Evolutionary conservation across 371 early-diverging fungal genomes (phyloP), one percentile per base, ranked within the genome.

Genomic region (Rhizopus stolonifer): DNA sequence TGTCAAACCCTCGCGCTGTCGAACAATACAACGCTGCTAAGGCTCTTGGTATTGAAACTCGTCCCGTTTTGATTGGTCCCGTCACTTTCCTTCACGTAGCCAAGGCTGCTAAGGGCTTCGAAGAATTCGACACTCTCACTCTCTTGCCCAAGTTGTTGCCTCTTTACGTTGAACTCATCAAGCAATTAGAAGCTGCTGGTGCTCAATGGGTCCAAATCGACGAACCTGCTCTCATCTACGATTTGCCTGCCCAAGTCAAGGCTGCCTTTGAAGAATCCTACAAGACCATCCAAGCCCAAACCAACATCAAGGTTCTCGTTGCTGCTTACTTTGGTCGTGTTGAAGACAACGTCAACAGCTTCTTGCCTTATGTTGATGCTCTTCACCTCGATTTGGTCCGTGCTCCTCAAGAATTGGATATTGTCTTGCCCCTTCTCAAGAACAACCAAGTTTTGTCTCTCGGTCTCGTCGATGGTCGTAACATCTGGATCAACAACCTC

Each of bases 401-500:
- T 56, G 92, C 90, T 31, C 87, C 89, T 40, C 81, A 83, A 54
- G 90, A 96, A 60, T 74, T 96, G 34, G 89, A 91, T 56, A 56
- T 71, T 26, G 80, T 88, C 45, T 65, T 90, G 52, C 69, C 77
- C 56, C 56, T 87, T 32, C 67, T 81, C 46, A 59, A 66, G 23
- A 65, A 68, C 59, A 61, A 70, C 44, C 82, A 88, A 61, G 60
- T 79, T 46, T 77, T 96, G 40, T 95, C 95, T 19, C 81, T 92
- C 49, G 96, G 97, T 70, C 79, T 95, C 42, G 79, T 94, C 60
- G 85, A 95, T 72, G 98, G 98, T 46, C 91, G 98, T 65, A 96
- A 97, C 85, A 86, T 97, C 74, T 97, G 98, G 98, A 94, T 92
- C 81, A 79, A 89, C 62, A 88, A 95, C 80, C 71, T 95, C 44